phyloP scores from a whole-genome alignment of 176 grass and related monocot genomes.

The Bothriochloa decipiens region DNA sequence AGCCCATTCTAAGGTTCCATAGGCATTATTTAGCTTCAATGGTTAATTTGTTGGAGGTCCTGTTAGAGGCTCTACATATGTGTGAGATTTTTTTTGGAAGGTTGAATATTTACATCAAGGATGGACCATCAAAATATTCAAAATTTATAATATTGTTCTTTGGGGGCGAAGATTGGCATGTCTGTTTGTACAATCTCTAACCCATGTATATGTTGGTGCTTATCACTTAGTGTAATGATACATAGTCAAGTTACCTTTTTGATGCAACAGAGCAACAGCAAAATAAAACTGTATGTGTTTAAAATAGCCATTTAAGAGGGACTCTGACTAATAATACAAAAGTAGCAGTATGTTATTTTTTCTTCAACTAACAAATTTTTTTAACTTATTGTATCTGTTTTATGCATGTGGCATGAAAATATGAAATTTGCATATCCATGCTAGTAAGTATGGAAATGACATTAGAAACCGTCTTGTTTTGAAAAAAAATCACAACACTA shows the following conservation, averaged over 20 bases:
- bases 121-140: background rate
- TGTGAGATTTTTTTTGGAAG: background rate
- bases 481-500: constrained; percentile 26
- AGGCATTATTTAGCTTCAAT: background rate
- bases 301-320: background rate
- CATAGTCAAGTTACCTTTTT: background rate
- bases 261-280: background rate
- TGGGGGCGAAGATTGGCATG: background rate
- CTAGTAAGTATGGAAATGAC: constrained; percentile 30
- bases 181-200: background rate
- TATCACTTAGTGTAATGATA: constrained; percentile 17
- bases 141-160: background rate
- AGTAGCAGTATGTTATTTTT: background rate
- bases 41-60: background rate
- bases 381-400: background rate
- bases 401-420: background rate
- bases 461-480: constrained; percentile 1
- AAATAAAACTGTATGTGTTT: background rate
- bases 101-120: constrained; percentile 9
- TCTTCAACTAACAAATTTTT: background rate
- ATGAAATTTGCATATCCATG: background rate
- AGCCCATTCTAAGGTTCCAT: background rate
- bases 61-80: background rate
- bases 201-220: constrained; percentile 8
- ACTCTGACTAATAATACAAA: background rate